Evolutionary conservation across 768 basidiomycete species (phyloP).

Genomic region (Steccherinum ochraceum): DNA sequence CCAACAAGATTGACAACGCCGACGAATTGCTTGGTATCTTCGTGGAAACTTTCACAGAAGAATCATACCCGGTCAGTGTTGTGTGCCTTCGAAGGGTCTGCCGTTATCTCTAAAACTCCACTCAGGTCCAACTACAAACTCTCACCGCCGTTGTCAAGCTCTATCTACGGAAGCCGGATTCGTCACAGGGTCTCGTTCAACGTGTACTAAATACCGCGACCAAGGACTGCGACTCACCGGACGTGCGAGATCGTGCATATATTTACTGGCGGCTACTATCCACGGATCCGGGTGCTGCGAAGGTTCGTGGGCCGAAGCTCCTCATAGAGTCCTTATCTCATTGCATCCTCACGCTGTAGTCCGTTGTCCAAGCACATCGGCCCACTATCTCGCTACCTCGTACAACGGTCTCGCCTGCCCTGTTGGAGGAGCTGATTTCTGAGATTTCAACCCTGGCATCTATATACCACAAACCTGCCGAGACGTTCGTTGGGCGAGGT

Average conservation of each 20-base stretch:
- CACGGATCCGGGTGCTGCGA: slow-evolving; percentile 92
- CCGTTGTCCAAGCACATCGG: slow-evolving; percentile 84
- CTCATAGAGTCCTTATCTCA: neutral
- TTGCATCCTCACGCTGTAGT: slow-evolving; percentile 29
- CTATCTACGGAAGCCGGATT: slow-evolving; percentile 92
- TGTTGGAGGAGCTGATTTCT: slow-evolving; percentile 86
- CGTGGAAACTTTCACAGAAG: slow-evolving; percentile 90
- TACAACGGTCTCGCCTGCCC: slow-evolving; percentile 80
- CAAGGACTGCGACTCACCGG: slow-evolving; percentile 94
- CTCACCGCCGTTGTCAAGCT: slow-evolving; percentile 96
- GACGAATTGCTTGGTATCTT: slow-evolving; percentile 87
- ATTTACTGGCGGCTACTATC: slow-evolving; percentile 96
- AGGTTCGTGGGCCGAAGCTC: slow-evolving; percentile 41
- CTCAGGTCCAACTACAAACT: slow-evolving; percentile 59
- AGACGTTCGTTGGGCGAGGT: slow-evolving; percentile 92
- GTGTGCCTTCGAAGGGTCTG: neutral
- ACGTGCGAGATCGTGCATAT: slow-evolving; percentile 94
- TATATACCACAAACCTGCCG: slow-evolving; percentile 95
- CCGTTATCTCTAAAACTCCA: neutral
- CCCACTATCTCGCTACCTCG: slow-evolving; percentile 92
- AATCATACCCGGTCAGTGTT: slow-evolving; percentile 73
- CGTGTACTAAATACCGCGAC: slow-evolving; percentile 90
- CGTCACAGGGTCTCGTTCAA: slow-evolving; percentile 88
- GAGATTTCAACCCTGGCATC: slow-evolving; percentile 89
- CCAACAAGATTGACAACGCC: slow-evolving; percentile 95